phyloP scores from a whole-genome alignment of 441 rosid species.

The Croton setiger region DNA sequence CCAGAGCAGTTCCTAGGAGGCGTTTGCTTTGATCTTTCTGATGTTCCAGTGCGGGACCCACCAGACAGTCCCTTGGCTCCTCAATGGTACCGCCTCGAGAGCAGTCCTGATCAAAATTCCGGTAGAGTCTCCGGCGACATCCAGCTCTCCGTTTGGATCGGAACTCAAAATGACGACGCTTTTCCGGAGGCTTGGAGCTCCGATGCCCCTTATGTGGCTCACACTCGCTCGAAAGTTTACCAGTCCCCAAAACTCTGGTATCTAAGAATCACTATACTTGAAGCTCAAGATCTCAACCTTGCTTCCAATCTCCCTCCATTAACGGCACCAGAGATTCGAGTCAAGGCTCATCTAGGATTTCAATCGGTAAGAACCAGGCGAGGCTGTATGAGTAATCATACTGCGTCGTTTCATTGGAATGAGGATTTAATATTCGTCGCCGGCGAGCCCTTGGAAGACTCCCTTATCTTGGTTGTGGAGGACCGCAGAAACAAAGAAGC shows the following conservation, averaged over 20 bases:
- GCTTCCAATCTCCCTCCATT: constrained; percentile 74
- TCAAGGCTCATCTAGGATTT: constrained; percentile 73
- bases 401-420: constrained; percentile 73
- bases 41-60: constrained; percentile 73
- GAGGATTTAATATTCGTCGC: constrained; percentile 87
- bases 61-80: constrained; percentile 95
- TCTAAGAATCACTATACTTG: constrained; percentile 69
- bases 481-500: constrained; percentile 62
- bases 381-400: constrained; percentile 63
- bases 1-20: constrained; percentile 83
- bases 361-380: constrained; percentile 72
- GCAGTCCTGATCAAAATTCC: constrained; percentile 40
- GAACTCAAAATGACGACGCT: constrained; percentile 89
- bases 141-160: constrained; percentile 93
- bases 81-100: constrained; percentile 80
- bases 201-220: constrained; percentile 76
- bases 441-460: constrained; percentile 87
- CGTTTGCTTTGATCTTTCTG: constrained; percentile 77
- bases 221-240: constrained; percentile 87
- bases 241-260: constrained; percentile 97
- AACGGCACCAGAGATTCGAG: constrained; percentile 79
- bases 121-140: constrained; percentile 66
- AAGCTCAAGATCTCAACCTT: constrained; percentile 81
- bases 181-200: constrained; percentile 89
- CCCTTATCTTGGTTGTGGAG: constrained; percentile 58